Base-by-base conservation (phyloP, 129 eudicot species). In the Chrysanthemum lavandulifolium region DNA sequence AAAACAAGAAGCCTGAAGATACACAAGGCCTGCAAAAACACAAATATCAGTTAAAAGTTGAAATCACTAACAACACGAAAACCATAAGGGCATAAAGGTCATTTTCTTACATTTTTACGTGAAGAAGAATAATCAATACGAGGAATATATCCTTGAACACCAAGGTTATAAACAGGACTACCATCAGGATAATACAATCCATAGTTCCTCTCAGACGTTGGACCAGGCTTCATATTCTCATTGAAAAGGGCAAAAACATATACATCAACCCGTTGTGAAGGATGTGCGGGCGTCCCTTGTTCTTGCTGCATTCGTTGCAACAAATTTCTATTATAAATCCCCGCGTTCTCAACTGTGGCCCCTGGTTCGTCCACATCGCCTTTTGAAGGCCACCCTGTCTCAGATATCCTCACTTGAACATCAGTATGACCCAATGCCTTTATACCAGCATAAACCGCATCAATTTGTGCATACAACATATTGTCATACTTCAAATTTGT, bases 311-410 rank as follows among this genome's bases (percentile, higher is more conserved):
- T 83, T 59, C 96, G 65, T 14, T 60, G 89, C 72, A 94, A 36
- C 92, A 94, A 80, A 66, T 94, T 94, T 55, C 99, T 82, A 33
- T 94, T 88, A 54, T 94, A 94, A 71, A 89, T 68, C 43, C 85
- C 89, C 1, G 97, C 99, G 65, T 94, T 94, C 54, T 84, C 84
- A 16, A 73, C 81, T 0, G 96, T 80, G 1, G 99, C 99, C 78
- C 99, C 99, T 2, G 83, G 82, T 83, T 94, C 97, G 40, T 88
- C 76, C 3, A 82, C 62, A 31, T 94, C 99, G n/a, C 99, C 99
- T 67, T 83, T 90, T 7, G 99, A 94, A 18, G 99, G 99, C 99
- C 99, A 94, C 10, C 99, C 99, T 1, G 99, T 94, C 72, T 94
- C 99, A 5, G 99, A 94, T 25, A 94, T 86, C 58, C 84, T 80